A percentile compares a stretch with the other conserved stretches of the same genome.
Conservation (phyloP, 257 asterid genomes). For the Schizonepeta tenuifolia region DNA sequence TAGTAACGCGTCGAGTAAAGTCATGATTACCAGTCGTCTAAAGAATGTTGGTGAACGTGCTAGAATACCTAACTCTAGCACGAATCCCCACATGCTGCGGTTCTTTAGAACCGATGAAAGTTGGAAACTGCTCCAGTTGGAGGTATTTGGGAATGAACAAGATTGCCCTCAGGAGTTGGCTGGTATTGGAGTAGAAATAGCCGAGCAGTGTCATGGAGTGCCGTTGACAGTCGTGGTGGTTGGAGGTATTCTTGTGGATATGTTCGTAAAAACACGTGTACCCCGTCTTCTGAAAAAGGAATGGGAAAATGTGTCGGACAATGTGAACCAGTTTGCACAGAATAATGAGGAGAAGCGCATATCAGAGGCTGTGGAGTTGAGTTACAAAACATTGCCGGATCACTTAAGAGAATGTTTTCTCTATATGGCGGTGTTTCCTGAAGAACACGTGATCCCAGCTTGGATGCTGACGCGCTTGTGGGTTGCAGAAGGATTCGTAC, state of each 20-base stretch:
- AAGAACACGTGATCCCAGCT: slow-evolving; percentile 43
- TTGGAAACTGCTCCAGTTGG: slow-evolving; percentile 48
- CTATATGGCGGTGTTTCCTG: slow-evolving; percentile 54
- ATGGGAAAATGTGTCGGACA: slow-evolving; percentile 33
- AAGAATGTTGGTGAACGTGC: slow-evolving; percentile 39
- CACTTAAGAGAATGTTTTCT: slow-evolving; percentile 49
- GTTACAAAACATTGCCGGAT: slow-evolving; percentile 49
- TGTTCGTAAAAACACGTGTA: not conserved
- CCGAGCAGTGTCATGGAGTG: slow-evolving; percentile 49
- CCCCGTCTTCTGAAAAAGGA: not conserved
- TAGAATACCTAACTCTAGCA: not conserved
- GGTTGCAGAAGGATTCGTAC: slow-evolving; percentile 66
- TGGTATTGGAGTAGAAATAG: slow-evolving; percentile 35
- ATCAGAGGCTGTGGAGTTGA: slow-evolving; percentile 42
- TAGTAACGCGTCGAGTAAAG: slow-evolving; percentile 35
- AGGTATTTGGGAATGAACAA: slow-evolving; percentile 38
- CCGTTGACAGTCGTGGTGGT: slow-evolving; percentile 51
- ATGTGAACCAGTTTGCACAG: slow-evolving; percentile 13
- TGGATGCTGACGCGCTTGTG: slow-evolving; percentile 51
- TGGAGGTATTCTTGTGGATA: slow-evolving; percentile 40
- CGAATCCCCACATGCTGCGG: slow-evolving; percentile 43
- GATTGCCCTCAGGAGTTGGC: slow-evolving; percentile 33
- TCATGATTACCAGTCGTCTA: slow-evolving; percentile 57
- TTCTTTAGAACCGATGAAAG: slow-evolving; percentile 42
- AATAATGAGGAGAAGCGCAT: slow-evolving; percentile 29